These are phyloP conservation scores for Hypoxylon rubiginosum DNA, from an alignment of 2,329 filamentous ascomycete species.

Conservation along the genomic window DNA sequence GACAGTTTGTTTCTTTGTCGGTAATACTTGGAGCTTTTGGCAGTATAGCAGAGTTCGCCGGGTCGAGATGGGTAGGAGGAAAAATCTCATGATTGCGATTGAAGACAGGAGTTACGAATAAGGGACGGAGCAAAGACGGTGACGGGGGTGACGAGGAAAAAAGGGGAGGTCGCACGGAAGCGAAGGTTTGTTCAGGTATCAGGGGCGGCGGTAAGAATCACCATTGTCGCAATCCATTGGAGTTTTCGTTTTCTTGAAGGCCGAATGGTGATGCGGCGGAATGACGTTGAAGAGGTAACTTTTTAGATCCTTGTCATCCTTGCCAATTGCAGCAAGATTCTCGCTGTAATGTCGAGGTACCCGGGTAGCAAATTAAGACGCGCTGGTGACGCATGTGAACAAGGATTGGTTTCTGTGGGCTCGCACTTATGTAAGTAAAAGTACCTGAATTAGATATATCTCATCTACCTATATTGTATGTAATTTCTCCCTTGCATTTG, in stretches of 20 bases:
- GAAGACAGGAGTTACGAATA: slow-evolving; percentile 8
- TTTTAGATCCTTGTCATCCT: slow-evolving; percentile 34
- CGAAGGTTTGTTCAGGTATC: slow-evolving; percentile 24
- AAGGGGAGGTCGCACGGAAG: slow-evolving; percentile 12
- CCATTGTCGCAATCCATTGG: slow-evolving; percentile 15
- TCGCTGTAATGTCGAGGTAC: slow-evolving; percentile 13
- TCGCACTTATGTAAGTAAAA: slow-evolving; percentile 1
- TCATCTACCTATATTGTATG: neutral
- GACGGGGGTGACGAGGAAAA: neutral
- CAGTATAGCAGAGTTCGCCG: slow-evolving; percentile 93
- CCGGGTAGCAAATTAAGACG: slow-evolving; percentile 35
- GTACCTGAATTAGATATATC: neutral
- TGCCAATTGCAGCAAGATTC: slow-evolving; percentile 29
- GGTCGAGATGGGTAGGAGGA: slow-evolving; percentile 92
- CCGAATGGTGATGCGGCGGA: neutral
- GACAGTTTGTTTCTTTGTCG: slow-evolving; percentile 66
- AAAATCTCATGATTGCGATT: slow-evolving; percentile 80
- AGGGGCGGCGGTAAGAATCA: slow-evolving; percentile 19
- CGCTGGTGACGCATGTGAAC: slow-evolving; percentile 40
- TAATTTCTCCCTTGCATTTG: too few species aligned
- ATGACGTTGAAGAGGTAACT: slow-evolving; percentile 38
- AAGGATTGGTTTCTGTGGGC: slow-evolving; percentile 32
- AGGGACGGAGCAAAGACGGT: neutral
- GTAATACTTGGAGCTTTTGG: slow-evolving; percentile 75
- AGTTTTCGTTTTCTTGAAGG: slow-evolving; percentile 2